Conservation (phyloP, 306 rosid genomes). For the Pyrus pyrifolia region DNA sequence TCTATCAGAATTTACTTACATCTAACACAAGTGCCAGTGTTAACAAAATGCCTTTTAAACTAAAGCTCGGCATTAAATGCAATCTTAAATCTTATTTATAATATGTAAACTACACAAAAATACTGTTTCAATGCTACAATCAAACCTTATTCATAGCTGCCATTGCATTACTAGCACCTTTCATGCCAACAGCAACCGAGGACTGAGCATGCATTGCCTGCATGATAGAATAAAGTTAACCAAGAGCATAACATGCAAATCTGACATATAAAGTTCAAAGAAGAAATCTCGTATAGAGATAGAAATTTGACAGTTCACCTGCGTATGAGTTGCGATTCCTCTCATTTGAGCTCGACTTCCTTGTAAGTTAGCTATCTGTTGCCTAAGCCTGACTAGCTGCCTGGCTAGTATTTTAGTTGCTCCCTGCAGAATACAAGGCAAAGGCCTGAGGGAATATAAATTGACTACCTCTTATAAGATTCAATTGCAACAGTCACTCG, state of each 20-base stretch:
- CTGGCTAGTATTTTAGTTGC: conserved; percentile 93
- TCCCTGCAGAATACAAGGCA: conserved; percentile 41
- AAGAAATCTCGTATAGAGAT: background rate
- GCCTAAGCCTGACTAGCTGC: conserved; percentile 89
- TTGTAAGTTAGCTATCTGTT: conserved; percentile 90
- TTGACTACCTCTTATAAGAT: background rate
- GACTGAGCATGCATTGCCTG: conserved; percentile 93
- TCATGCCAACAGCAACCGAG: conserved; percentile 90
- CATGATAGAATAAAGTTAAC: conserved; percentile 20
- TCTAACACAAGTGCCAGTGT: background rate
- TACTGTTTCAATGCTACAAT: background rate
- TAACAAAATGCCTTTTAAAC: background rate
- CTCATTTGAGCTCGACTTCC: conserved; percentile 99
- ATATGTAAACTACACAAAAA: background rate
- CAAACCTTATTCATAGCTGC: conserved; percentile 81
- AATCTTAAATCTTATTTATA: background rate
- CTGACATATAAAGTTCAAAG: background rate
- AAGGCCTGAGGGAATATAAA: conserved; percentile 4
- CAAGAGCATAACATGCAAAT: conserved; percentile 11
- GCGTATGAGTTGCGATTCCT: conserved; percentile 97
- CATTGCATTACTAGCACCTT: conserved; percentile 93
- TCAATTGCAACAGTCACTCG: background rate
- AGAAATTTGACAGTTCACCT: conserved; percentile 39
- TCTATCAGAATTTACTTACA: background rate
- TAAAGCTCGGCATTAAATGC: background rate